Evolutionary conservation across 1,139 yeast species (phyloP).

Genomic region (Magnusiomyces suaveolens): DNA sequence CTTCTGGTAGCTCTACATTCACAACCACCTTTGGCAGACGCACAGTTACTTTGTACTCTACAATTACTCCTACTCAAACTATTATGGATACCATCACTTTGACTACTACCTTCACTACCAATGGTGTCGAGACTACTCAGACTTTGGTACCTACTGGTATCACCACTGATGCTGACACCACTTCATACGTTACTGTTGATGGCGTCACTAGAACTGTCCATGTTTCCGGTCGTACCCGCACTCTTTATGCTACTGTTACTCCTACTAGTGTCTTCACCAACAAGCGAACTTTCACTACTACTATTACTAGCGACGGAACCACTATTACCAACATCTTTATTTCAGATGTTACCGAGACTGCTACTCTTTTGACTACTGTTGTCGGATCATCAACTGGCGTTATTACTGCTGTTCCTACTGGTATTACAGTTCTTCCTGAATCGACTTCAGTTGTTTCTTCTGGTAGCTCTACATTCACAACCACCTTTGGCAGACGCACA

Average conservation of each 20-base stretch:
- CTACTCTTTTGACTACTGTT: constrained; percentile 2
- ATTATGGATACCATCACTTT: not conserved
- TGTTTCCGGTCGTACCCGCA: constrained; percentile 1
- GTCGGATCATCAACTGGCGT: not conserved
- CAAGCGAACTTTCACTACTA: constrained; percentile 6
- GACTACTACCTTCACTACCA: not conserved
- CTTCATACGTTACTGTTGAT: constrained; percentile 4
- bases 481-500: not conserved
- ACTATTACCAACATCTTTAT: constrained; percentile 7
- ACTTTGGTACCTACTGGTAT: not conserved
- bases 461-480: not conserved
- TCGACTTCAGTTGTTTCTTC: not conserved
- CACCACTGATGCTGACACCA: not conserved
- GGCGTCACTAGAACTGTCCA: constrained; percentile 11
- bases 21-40: not conserved
- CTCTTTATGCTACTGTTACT: constrained; percentile 5
- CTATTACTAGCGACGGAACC: constrained; percentile 1
- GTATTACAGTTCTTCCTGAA: constrained; percentile 8
- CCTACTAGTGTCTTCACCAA: constrained; percentile 9
- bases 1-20: not conserved
- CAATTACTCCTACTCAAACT: not conserved
- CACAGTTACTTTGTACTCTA: not conserved
- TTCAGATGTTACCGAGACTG: not conserved
- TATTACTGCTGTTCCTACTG: constrained; percentile 3
- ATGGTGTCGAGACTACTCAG: not conserved